Evolutionary conservation across 1,284 basidiomycete species (phyloP), one percentile per base, ranked within the genome.

Genomic region (Tilletia indica): DNA sequence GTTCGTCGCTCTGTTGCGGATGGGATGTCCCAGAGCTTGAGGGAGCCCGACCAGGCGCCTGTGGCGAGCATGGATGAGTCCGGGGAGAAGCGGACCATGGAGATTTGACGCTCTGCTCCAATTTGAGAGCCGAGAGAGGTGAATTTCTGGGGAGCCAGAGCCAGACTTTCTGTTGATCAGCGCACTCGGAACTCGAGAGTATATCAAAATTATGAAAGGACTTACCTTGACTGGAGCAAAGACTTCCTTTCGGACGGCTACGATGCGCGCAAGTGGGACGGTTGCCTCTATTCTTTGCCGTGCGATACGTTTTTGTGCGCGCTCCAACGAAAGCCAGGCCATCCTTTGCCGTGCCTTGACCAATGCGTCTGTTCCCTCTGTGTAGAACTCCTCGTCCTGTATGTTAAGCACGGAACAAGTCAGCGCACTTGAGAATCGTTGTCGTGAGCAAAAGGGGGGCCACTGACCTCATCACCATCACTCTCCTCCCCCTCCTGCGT

Each of bases 91-190:
- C 97, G 91, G 39, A 97, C 93, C 85, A 93, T 91, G 0, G 94
- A 92, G 74, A 99, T 89, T 1, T 96, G 94, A 67, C 97, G 89
- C 76, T 97, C 94, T 82, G 97, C 97, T 68, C 94, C 96, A 78
- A 98, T 94, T 87, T 99, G 97, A 0, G 96, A 97, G 36, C 97
- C 97, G 63, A 98, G 89, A 79, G 93, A 96, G 66, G 91, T 89
- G 84, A 92, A 95, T 82, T 90, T 91, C 92, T 95, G 80, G 0
- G 49, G 48, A 49, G 48, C 14, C 14, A 49, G n/a, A 49, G 12
- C 12, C 48, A 12, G 48, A 12, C n/a, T 49, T 49, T n/a, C 48
- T 49, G 48, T n/a, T 14, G 48, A n/a, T 12, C 48, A 49, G 14
- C 48, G 14, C 48, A 12, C n/a, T 49, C 2, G 14, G n/a, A 49